These are phyloP conservation scores for Nasturtium officinale DNA, from an alignment of 345 rosid species.

Conservation along the genomic window DNA sequence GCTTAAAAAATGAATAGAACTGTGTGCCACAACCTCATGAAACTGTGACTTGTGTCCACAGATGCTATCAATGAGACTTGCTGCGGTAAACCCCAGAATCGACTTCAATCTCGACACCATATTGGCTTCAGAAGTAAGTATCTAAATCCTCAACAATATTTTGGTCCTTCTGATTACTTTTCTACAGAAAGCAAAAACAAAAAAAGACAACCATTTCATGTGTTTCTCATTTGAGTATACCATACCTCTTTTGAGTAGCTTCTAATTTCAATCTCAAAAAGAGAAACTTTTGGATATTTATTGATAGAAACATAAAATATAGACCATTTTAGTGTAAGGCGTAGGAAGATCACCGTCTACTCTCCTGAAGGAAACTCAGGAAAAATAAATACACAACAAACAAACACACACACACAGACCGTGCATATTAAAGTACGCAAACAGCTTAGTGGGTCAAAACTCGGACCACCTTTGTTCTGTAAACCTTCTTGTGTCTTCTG, in stretches of 20 bases:
- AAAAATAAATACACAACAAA: constrained; percentile 26
- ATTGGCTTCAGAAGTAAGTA: constrained; percentile 82
- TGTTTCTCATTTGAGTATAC: constrained; percentile 26
- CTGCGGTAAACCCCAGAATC: constrained; percentile 76
- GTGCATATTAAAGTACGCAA: constrained; percentile 31
- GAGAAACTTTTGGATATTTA: constrained; percentile 24
- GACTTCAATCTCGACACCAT: constrained; percentile 75
- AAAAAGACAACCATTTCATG: background rate
- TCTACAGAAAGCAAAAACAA: background rate
- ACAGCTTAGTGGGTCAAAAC: constrained; percentile 42
- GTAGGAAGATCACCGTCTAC: constrained; percentile 36
- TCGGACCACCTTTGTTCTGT: constrained; percentile 45
- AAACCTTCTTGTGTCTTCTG: constrained; percentile 39
- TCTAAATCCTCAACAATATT: constrained; percentile 21
- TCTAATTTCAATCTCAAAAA: constrained; percentile 17
- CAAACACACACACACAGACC: background rate
- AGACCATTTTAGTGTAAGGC: constrained; percentile 38
- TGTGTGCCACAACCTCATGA: constrained; percentile 23
- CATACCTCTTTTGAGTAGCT: constrained; percentile 26
- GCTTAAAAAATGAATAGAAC: constrained; percentile 2
- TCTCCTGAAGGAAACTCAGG: constrained; percentile 29
- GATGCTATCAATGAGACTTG: constrained; percentile 96
- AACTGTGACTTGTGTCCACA: constrained; percentile 49
- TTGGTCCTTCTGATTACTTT: constrained; percentile 2
- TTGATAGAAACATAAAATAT: constrained; percentile 33